Conservation (phyloP, 306 rosid genomes). For the Quercus gilva region DNA sequence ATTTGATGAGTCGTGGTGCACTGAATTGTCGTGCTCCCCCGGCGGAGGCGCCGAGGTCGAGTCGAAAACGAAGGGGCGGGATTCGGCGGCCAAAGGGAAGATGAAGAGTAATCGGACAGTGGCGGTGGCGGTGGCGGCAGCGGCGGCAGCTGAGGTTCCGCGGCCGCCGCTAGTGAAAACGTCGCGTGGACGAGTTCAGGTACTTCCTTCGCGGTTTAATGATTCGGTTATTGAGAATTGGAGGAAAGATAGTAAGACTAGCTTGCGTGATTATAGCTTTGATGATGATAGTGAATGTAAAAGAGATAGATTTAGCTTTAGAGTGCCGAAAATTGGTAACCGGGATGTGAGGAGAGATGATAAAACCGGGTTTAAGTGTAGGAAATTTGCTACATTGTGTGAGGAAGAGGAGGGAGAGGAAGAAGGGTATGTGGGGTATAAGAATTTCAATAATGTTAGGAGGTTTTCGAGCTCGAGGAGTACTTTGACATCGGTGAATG, state of each 20-base stretch:
- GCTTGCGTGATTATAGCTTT: conserved; percentile 40
- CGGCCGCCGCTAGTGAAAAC: conserved; percentile 93
- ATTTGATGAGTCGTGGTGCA: conserved; percentile 66
- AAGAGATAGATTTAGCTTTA: conserved; percentile 53
- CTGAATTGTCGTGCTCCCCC: conserved; percentile 52
- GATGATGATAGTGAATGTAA: conserved; percentile 57
- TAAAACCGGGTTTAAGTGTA: conserved; percentile 37
- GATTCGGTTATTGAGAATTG: conserved; percentile 97
- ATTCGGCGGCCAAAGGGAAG: conserved; percentile 22
- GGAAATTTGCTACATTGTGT: conserved; percentile 53
- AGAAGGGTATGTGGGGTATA: conserved; percentile 21
- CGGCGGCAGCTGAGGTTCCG: conserved; percentile 33
- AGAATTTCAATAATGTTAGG: conserved; percentile 36
- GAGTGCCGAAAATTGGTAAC: conserved; percentile 36
- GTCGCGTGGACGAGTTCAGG: conserved; percentile 95
- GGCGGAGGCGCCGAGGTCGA: conserved; percentile 34
- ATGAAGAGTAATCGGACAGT: conserved; percentile 23
- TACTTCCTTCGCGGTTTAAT: conserved; percentile 92
- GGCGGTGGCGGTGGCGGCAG: not conserved
- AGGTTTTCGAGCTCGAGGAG: conserved; percentile 46
- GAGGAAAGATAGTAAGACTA: conserved; percentile 74
- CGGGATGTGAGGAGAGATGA: conserved; percentile 47
- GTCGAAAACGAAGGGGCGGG: conserved; percentile 38
- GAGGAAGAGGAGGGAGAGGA: conserved; percentile 36
- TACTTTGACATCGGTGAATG: conserved; percentile 41